phyloP scores from a whole-genome alignment of 768 basidiomycete species.

The Leccinum variicolor region DNA sequence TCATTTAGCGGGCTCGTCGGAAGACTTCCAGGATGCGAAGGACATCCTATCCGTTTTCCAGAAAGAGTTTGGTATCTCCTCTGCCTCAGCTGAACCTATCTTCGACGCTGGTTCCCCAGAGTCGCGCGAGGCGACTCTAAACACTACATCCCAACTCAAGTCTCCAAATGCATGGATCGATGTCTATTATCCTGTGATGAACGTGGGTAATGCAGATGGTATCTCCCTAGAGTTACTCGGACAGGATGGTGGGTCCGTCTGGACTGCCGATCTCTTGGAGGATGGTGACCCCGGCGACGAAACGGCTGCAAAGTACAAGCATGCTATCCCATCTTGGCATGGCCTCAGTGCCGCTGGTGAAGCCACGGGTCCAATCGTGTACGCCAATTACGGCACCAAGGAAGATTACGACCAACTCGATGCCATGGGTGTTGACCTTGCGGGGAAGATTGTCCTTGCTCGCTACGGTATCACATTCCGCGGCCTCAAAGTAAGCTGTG shows the following conservation, averaged over 20 bases:
- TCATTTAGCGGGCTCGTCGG: constrained; percentile 65
- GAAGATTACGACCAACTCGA: constrained; percentile 66
- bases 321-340: constrained; percentile 80
- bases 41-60: constrained; percentile 67
- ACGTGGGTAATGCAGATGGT: constrained; percentile 59
- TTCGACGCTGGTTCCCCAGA: constrained; percentile 66
- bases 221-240: constrained; percentile 65
- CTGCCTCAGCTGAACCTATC: constrained; percentile 45
- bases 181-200: constrained; percentile 84
- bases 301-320: constrained; percentile 62
- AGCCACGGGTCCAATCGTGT: constrained; percentile 66
- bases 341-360: constrained; percentile 78
- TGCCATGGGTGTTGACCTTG: constrained; percentile 63
- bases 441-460: constrained; percentile 72
- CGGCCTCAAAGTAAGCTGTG: constrained; percentile 67
- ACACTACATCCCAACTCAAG: constrained; percentile 42
- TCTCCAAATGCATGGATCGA: constrained; percentile 78
- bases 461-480: constrained; percentile 79
- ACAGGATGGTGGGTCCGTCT: constrained; percentile 48
- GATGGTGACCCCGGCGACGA: constrained; percentile 70
- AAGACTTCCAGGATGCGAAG: constrained; percentile 63
- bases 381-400: constrained; percentile 78
- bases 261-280: constrained; percentile 73
- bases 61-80: constrained; percentile 51
- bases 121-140: constrained; percentile 66